Evolutionary conservation across 768 basidiomycete species (phyloP), one percentile per base, ranked within the genome.

Genomic region (Peribolospora baueri): DNA sequence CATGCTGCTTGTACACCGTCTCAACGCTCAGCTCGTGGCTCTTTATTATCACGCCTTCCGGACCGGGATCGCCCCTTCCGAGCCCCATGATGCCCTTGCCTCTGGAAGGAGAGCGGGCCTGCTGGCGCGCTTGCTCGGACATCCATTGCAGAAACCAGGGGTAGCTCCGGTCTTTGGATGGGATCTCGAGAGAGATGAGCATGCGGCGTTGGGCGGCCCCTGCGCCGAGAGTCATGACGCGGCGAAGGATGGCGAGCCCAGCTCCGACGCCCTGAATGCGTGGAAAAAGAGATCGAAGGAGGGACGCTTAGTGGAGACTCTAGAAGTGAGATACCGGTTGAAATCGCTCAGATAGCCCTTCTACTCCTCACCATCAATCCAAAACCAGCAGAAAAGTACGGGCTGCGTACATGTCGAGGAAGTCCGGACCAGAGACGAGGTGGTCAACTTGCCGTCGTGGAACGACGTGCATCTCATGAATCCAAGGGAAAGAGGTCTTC

Each of bases 91-190:
- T 1, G 25, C 25, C 25, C 25, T 25, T 25, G 1, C 25, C 25
- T 25, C 25, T 25, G 25, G 25, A 25, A 25, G 25, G 25, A 25
- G 25, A 25, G 25, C 14, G 64, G 63, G 7, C 65, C 57, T 2
- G 67, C 54, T 51, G 67, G 58, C 40, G 65, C 0, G 68, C 71
- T 50, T 84, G 80, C 51, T 75, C 74, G 5, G 87, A 77, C 83
- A 97, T 84, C 91, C 93, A 98, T 51, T 81, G 72, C 46, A 98
- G 77, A 67, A 97, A 90, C 88, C 93, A 97, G 49, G 85, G 82
- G 67, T 97, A 97, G 7, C 90, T 74, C 43, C 76, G 81, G 67
- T 98, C 93, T 64, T 86, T 88, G 65, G 88, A 91, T 58, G 84
- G 86, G 61, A 98, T 86, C 70, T 98, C 93, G 53, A 97, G 76